Evolutionary conservation across 202 grass and related monocot genomes (phyloP).

Genomic region (Carex sylvatica): DNA sequence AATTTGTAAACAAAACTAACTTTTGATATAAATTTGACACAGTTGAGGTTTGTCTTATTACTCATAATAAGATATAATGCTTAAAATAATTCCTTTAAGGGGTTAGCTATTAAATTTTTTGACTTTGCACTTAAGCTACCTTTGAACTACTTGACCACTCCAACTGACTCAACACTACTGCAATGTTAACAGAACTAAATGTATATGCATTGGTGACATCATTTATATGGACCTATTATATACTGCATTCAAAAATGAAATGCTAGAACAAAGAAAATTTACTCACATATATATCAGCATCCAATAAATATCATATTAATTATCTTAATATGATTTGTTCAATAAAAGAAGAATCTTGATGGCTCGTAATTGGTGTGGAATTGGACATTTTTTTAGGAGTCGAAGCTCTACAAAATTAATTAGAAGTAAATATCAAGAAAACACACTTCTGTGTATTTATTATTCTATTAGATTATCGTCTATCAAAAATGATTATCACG

Average conservation of each 20-base stretch:
- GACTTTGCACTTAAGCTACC: background rate
- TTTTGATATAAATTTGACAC: background rate
- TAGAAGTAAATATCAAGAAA: no score
- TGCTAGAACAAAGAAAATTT: background rate
- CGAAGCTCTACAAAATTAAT: no score
- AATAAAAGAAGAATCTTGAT: background rate
- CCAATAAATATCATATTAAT: background rate
- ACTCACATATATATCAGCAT: background rate
- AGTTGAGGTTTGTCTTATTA: background rate
- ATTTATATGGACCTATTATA: background rate
- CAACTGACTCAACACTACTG: background rate
- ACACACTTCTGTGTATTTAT: no score
- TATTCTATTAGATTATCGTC: no score
- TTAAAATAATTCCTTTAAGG: background rate
- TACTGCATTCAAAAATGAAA: background rate
- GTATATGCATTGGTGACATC: background rate
- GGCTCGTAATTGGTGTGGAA: background rate
- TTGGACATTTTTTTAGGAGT: no score
- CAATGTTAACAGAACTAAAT: background rate
- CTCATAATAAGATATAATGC: background rate
- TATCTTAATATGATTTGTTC: background rate
- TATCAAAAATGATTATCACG: no score
- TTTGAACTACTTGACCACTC: conserved; percentile 9
- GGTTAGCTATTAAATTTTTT: background rate
- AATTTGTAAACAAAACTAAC: background rate